Evolutionary conservation across 2,329 filamentous ascomycete genomes (phyloP).

Genomic region (Corynespora cassiicola): DNA sequence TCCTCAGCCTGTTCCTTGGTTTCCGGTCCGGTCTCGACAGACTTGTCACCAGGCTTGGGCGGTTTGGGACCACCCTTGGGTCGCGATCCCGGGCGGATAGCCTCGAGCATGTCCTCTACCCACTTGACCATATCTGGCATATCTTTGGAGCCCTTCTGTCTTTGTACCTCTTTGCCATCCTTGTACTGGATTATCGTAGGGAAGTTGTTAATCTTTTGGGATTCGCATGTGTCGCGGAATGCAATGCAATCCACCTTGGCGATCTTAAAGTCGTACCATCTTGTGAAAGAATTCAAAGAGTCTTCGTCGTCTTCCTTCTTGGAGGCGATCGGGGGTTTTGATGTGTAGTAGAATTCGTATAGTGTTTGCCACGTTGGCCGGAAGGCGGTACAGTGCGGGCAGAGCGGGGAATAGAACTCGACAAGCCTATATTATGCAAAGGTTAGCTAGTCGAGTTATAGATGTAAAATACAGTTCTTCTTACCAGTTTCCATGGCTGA

Average conservation of each 20-base stretch:
- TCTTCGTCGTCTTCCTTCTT: conserved; percentile 55
- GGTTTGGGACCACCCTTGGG: conserved; percentile 70
- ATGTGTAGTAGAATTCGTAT: conserved; percentile 96
- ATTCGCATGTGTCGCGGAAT: conserved; percentile 76
- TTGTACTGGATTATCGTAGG: conserved; percentile 83
- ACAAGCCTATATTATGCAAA: conserved; percentile 47
- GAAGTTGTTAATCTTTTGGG: conserved; percentile 71
- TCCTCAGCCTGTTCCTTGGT: conserved; percentile 44
- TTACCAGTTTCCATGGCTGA: conserved; percentile 73
- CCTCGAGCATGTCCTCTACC: conserved; percentile 79
- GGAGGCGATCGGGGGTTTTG: conserved; percentile 69
- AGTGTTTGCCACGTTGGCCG: conserved; percentile 89
- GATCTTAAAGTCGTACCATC: conserved; percentile 90
- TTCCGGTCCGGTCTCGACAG: conserved; percentile 51
- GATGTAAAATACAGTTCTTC: conserved; percentile 1
- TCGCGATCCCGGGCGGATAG: conserved; percentile 80
- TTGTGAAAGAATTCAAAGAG: conserved; percentile 72
- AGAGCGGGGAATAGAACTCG: conserved; percentile 59
- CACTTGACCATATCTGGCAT: conserved; percentile 71
- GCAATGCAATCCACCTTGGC: conserved; percentile 85
- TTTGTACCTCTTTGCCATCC: conserved; percentile 72
- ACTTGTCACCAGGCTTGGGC: conserved; percentile 71
- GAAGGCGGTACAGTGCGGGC: conserved; percentile 76
- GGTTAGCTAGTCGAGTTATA: conserved; percentile 7
- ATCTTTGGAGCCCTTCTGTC: conserved; percentile 70